Evolutionary conservation across 2,329 filamentous ascomycete species (phyloP), one percentile per base, ranked within the genome.

Genomic region (Epichloe glyceriae): DNA sequence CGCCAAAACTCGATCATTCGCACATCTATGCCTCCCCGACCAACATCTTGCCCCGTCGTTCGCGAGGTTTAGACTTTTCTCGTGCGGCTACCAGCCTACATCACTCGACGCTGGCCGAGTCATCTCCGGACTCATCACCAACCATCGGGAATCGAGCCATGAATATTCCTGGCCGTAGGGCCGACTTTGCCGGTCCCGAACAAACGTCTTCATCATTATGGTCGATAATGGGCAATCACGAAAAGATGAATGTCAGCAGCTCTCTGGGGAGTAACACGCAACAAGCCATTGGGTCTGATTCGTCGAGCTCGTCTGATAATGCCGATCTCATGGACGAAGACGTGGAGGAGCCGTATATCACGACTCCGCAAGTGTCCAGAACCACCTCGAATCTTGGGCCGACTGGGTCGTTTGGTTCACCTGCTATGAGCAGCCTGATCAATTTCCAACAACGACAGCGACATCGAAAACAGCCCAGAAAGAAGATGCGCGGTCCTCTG

Each of bases 1-100:
- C 88, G 2, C 89, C 90, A 15, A 89, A 94, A 65, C 78, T 93
- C 55, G 89, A 95, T 65, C 78, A 86, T 51, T 84, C 85, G 19
- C 86, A 89, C 57, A 88, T 83, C 46, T 95, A 94, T 70, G 85
- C 86, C 41, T 91, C 88, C 2, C 89, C 90, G 2, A 85, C 86
- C 26, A 94, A 90, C 50, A 86, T 95, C 45, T 76, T 97, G 7
- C 91, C 91, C 17, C 82, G 91, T 56, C 83, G 90, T 54, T 96
- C 90, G 33, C 81, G 91, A 51, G 91, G 91, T 42, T 74, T 96
- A 54, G 91, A 97, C 69, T 97, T 95, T 67, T 91, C 91, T 40
- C 80, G 91, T 58, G 90, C 90, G 11, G 93, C 88, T 55, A 96
- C 91, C 11, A 95, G 90, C 63, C 75, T 98, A 20, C 93, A 97